A percentile compares a stretch with the other conserved stretches of the same genome.
These are phyloP conservation scores for Firmiana major DNA, from an alignment of 345 rosid genomes.

Conservation along the genomic window DNA sequence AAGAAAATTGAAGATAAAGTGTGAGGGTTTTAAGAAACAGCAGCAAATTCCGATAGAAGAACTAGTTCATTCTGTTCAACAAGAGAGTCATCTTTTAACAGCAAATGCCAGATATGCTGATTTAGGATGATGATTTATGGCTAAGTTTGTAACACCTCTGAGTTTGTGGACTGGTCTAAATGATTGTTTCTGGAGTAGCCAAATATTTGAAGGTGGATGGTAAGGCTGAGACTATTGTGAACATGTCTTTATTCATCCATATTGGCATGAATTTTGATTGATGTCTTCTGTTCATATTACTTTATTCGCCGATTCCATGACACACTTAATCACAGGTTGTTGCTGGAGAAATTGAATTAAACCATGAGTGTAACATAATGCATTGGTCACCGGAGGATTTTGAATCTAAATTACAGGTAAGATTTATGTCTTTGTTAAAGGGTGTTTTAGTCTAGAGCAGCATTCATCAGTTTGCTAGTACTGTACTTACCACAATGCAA, in stretches of 20 bases:
- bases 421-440: background rate
- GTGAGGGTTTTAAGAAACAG: background rate
- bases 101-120: background rate
- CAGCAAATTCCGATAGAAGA: background rate
- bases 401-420: conserved; percentile 91
- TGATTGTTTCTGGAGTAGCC: background rate
- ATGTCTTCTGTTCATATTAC: background rate
- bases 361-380: conserved; percentile 79
- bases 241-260: background rate
- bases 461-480: background rate
- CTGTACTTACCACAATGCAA: background rate
- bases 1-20: background rate
- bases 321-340: conserved; percentile 59
- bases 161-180: background rate
- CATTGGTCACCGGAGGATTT: conserved; percentile 98
- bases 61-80: background rate
- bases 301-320: conserved; percentile 9
- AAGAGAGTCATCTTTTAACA: background rate
- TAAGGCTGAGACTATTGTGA: background rate
- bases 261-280: background rate
- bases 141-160: background rate
- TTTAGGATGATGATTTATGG: background rate
- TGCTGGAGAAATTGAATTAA: conserved; percentile 95
- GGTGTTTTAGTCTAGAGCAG: background rate
- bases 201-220: background rate